These are phyloP conservation scores for Paecilomyces formosus DNA, from an alignment of 2,329 filamentous ascomycete genomes.

Conservation along the genomic window DNA sequence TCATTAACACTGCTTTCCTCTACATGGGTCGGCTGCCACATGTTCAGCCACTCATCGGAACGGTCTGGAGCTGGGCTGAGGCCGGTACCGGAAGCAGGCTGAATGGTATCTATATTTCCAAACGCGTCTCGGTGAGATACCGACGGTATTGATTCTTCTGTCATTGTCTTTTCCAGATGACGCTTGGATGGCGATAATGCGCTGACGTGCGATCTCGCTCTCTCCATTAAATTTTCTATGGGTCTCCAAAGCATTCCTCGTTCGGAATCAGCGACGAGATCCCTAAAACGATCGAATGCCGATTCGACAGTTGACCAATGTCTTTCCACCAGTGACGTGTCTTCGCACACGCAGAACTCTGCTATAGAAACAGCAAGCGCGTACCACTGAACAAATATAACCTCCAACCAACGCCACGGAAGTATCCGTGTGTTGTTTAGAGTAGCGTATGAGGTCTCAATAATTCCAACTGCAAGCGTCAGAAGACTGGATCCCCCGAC, in stretches of 20 bases:
- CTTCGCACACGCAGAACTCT: not conserved
- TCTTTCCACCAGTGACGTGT: not conserved
- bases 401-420: not conserved
- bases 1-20: not conserved
- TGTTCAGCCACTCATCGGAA: not conserved
- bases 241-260: not conserved
- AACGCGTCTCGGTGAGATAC: not conserved
- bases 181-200: not conserved
- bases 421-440: not conserved
- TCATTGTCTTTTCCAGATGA: not conserved
- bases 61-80: not conserved
- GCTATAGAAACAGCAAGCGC: not conserved
- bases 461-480: not conserved
- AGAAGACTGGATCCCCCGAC: conserved; percentile 4
- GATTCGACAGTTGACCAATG: not conserved
- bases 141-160: not conserved
- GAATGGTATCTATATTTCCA: not conserved
- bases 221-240: not conserved
- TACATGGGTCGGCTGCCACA: not conserved
- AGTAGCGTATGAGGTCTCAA: not conserved
- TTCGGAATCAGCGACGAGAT: not conserved
- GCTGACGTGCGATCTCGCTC: not conserved
- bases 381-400: not conserved
- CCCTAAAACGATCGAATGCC: not conserved
- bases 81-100: not conserved